Base-by-base conservation (phyloP, 1,284 basidiomycete species). In the Irpex sp. region DNA sequence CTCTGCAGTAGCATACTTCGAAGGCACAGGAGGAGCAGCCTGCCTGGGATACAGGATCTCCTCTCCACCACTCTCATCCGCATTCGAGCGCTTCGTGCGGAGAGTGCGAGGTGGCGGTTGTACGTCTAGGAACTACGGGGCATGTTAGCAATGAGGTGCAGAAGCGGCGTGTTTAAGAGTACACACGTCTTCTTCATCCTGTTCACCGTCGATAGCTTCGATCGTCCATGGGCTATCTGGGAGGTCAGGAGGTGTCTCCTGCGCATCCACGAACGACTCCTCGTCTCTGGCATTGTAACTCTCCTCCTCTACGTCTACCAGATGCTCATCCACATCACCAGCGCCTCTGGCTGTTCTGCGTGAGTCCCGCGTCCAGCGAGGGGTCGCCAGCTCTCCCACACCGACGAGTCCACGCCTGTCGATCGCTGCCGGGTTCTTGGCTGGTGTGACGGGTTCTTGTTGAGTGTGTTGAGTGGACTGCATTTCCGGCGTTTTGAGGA, bases 321-420 rank as follows among this genome's bases (percentile, higher is more conserved):
- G 68, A 57, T 77, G 72, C 58, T 76, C 76, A n/a, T 78, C 81
- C 62, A 79, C 77, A 40, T 76, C 70, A 15, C 82, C 77, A 56
- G 34, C 26, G 54, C 34, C 54, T 56, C 54, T 56, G n/a, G 26
- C 54, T 62, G 85, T 82, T 62, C 80, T 81, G 63, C 71, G 70
- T 73, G 76, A 67, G 40, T 76, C 74, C 67, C 79, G 79, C 62
- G 85, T 84, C 96, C 96, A 99, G 67, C 96, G 86, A 47, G 97
- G 97, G n/a, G 97, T 98, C 5, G 95, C 83, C n/a, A 98, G 85
- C 77, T 98, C 97, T 47, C 97, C 97, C 8, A 98, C 92, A 19
- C 97, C 97, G 61, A 98, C 88, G 49, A 98, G 85, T 26, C 88
- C 92, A 15, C 89, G 85, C 62, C 97, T 84, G 78, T 99, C 96